A percentile compares a stretch with the other conserved stretches of the same genome.
Conservation (phyloP, 1,284 basidiomycete genomes). For the Vanrija humicola region DNA sequence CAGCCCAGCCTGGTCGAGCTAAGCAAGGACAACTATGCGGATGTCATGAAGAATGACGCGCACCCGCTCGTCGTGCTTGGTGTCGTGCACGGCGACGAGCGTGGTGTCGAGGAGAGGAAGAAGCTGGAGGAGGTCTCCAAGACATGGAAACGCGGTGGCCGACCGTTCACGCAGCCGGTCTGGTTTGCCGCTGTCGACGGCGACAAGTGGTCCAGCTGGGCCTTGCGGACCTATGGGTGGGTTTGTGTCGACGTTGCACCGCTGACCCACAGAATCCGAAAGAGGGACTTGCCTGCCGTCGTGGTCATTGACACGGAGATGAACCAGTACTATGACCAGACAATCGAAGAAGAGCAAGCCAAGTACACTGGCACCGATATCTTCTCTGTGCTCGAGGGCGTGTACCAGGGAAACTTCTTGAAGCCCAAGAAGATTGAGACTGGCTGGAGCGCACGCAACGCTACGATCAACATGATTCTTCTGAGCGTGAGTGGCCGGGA, state of each 20-base stretch:
- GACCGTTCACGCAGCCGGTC: slow-evolving; percentile 56
- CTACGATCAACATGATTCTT: slow-evolving; percentile 6
- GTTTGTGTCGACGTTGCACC: slow-evolving; percentile 8
- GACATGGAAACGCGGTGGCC: slow-evolving; percentile 58
- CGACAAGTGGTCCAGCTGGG: slow-evolving; percentile 73
- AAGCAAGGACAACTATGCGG: slow-evolving; percentile 67
- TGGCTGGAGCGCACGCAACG: neutral
- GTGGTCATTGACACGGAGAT: slow-evolving; percentile 69
- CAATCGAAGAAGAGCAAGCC: slow-evolving; percentile 65
- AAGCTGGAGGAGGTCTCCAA: slow-evolving; percentile 58
- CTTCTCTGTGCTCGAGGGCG: slow-evolving; percentile 67
- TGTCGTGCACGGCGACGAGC: slow-evolving; percentile 40
- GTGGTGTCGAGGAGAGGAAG: slow-evolving; percentile 51
- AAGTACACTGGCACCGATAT: slow-evolving; percentile 58
- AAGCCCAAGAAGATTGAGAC: slow-evolving; percentile 51
- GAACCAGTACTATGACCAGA: slow-evolving; percentile 52
- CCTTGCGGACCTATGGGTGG: slow-evolving; percentile 77
- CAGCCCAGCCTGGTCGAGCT: slow-evolving; percentile 69
- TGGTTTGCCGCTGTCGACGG: slow-evolving; percentile 83
- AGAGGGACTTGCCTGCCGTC: slow-evolving; percentile 56
- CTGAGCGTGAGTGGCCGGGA: slow-evolving; percentile 20
- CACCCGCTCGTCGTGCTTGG: slow-evolving; percentile 72
- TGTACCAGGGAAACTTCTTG: slow-evolving; percentile 56
- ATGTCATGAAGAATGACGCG: slow-evolving; percentile 70
- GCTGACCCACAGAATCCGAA: slow-evolving; percentile 32